Evolutionary conservation across 2,329 filamentous ascomycete species (phyloP).

Genomic region (Lachnellula suecica): DNA sequence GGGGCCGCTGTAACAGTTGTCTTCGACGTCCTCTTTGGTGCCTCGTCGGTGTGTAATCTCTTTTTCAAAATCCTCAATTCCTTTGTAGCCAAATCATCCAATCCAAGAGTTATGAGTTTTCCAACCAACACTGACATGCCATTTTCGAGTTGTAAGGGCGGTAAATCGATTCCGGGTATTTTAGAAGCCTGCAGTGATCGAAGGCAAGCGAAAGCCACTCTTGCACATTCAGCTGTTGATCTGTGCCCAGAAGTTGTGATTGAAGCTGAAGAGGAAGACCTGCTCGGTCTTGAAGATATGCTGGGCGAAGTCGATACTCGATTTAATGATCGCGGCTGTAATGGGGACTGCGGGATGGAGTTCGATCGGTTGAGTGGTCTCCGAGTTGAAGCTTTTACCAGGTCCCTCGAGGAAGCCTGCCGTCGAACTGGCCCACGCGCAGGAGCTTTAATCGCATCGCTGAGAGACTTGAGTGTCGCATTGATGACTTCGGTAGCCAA

Average conservation of each 20-base stretch:
- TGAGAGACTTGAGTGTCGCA: conserved; percentile 64
- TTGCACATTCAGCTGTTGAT: conserved; percentile 58
- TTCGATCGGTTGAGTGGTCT: conserved; percentile 52
- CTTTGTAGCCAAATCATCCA: conserved; percentile 68
- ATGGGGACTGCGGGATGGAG: conserved; percentile 58
- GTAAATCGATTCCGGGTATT: conserved; percentile 51
- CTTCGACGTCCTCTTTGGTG: conserved; percentile 26
- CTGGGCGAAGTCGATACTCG: conserved; percentile 57
- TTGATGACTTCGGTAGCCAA: conserved; percentile 76
- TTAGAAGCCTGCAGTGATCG: conserved; percentile 53
- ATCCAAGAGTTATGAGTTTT: conserved; percentile 62
- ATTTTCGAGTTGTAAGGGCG: conserved; percentile 67
- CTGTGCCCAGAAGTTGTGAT: conserved; percentile 32
- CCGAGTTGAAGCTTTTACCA: conserved; percentile 37
- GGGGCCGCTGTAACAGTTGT: conserved; percentile 38
- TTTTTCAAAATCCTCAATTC: conserved; percentile 67
- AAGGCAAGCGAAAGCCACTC: conserved; percentile 65
- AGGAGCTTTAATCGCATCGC: conserved; percentile 60
- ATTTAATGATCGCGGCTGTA: conserved; percentile 62
- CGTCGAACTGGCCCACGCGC: conserved; percentile 15
- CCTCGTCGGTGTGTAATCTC: conserved; percentile 50
- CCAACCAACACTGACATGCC: conserved; percentile 70
- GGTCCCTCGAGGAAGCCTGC: conserved; percentile 32
- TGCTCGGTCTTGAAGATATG: conserved; percentile 44
- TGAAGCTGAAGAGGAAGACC: conserved; percentile 38